Evolutionary conservation across 345 rosid species (phyloP), one percentile per base, ranked within the genome.

Genomic region (Cardamine chenopodiifolia): DNA sequence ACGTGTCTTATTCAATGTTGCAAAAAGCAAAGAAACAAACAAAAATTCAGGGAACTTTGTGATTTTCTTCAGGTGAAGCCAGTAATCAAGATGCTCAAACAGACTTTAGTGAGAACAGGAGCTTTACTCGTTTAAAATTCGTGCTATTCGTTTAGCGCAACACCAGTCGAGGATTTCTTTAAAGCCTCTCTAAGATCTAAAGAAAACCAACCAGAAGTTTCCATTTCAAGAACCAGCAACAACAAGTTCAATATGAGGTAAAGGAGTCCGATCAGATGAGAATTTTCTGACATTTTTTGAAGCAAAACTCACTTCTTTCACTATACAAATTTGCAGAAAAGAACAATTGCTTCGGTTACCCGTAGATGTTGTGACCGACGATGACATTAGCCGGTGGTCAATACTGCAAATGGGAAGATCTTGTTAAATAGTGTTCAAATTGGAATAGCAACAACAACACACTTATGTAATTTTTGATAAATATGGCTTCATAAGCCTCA

Each of bases 371-470:
- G 81, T 34, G 79, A 40, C 90, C 12, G 88, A 94, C 11, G 95
- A 91, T 47, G 92, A 88, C 96, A 31, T 81, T 94, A 73, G 98
- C 98, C 0, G 98, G 98, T 47, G 97, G 98, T 31, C 96, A 94
- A 70, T 94, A 94, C 88, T 94, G 97, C 92, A 94, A 94, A 80
- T 89, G 96, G 98, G 97, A 94, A 70, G 98, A 94, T 82, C 84
- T 89, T 62, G 75, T 76, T 34, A 70, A 76, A 22, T 76, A 72
- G 17, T 35, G 61, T n/a, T 45, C 45, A 20, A 22, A 52, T 9
- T 53, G 53, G 44, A 39, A 6, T 2, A 52, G 18, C 32, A 62
- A 13, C 9, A 40, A 73, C 35, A 67, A 32, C 22, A 25, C 23
- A 15, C 3, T 11, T 45, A 26, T 29, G 22, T 72, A 52, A 20